Evolutionary conservation across 441 rosid species (phyloP).

Genomic region (Gossypium trilobum): DNA sequence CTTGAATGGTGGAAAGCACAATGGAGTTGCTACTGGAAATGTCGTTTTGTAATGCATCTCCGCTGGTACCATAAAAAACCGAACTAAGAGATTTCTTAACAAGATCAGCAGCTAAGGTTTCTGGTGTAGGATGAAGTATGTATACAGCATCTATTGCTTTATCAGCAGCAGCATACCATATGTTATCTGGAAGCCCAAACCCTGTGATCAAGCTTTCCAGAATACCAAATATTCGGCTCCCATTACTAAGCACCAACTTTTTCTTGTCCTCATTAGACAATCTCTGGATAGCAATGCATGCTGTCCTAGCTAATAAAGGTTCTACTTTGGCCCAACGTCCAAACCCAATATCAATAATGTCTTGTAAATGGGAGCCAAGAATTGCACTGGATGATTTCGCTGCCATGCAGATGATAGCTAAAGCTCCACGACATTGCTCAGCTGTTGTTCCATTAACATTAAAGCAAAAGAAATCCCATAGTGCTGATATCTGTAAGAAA

Average conservation of each 20-base stretch:
- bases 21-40: conserved; percentile 20
- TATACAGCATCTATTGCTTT: conserved; percentile 82
- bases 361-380: conserved; percentile 86
- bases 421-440: conserved; percentile 87
- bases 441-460: conserved; percentile 83
- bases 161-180: conserved; percentile 88
- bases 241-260: conserved; percentile 61
- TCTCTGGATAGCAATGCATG: conserved; percentile 86
- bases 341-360: conserved; percentile 93
- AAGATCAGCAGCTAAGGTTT: conserved; percentile 59
- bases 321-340: conserved; percentile 99
- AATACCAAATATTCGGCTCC: conserved; percentile 62
- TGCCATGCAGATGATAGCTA: conserved; percentile 92
- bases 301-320: conserved; percentile 85
- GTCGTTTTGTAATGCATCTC: conserved; percentile 42
- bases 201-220: conserved; percentile 76
- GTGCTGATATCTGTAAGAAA: conserved; percentile 62
- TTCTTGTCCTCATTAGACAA: conserved; percentile 74
- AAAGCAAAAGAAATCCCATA: conserved; percentile 97
- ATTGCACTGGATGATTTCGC: conserved; percentile 72
- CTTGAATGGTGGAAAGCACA: conserved; percentile 52
- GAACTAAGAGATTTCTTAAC: conserved; percentile 58
- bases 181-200: conserved; percentile 78
- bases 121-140: conserved; percentile 81
- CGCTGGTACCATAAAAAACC: conserved; percentile 43